Conservation (phyloP, 2,329 filamentous ascomycete genomes). For the Hymenoscyphus infarciens region DNA sequence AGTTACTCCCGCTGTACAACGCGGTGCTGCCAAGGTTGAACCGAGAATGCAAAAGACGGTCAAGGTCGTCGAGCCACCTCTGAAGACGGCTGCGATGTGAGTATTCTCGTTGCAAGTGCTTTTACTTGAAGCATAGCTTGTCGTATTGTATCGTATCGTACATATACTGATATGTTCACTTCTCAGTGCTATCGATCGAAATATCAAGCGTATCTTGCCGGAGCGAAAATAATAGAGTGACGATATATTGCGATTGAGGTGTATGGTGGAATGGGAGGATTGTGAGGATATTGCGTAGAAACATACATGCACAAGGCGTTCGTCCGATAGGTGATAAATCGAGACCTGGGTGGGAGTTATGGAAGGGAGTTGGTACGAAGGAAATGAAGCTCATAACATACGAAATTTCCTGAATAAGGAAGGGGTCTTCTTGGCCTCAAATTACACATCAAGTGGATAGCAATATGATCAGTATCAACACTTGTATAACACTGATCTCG, state of each 20-base stretch:
- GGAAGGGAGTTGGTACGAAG: neutral
- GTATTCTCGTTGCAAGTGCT: constrained; percentile 1
- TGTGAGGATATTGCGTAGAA: neutral
- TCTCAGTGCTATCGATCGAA: constrained; percentile 21
- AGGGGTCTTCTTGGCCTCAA: neutral
- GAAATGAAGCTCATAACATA: neutral
- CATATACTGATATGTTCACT: neutral
- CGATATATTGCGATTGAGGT: neutral
- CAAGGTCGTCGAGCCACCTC: constrained; percentile 23
- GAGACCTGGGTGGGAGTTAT: neutral
- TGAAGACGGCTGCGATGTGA: constrained; percentile 28
- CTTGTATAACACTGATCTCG: neutral
- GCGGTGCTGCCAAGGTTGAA: constrained; percentile 19
- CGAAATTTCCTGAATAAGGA: neutral
- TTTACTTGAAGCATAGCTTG: neutral
- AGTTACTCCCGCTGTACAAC: constrained; percentile 13
- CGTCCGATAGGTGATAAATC: constrained; percentile 1
- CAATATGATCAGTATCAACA: neutral
- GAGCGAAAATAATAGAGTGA: neutral
- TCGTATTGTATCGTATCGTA: neutral
- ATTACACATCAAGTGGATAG: neutral
- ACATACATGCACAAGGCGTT: neutral
- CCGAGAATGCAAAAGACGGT: constrained; percentile 18
- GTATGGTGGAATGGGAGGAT: neutral
- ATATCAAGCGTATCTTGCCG: constrained; percentile 19